Percentiles rank a stretch among this genome's conserved stretches.
Evolutionary conservation across 1,284 basidiomycete species (phyloP).

Genomic region (Leccinum solheimii): DNA sequence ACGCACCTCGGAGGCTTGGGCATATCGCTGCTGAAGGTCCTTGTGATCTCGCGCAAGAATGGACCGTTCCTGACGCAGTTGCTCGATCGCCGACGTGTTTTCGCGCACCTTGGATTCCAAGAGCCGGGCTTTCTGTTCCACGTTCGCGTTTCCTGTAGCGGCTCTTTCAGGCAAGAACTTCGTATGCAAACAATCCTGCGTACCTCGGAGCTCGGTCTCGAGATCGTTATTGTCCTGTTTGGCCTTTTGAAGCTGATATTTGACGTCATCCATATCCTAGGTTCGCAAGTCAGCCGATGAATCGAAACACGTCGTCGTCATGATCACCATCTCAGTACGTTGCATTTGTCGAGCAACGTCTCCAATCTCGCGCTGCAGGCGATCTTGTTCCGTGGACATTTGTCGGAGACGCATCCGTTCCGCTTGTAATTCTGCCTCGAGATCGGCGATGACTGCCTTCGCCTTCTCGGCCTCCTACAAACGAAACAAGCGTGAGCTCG

Average conservation of each 20-base stretch:
- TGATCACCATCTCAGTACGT: slow-evolving; percentile 62
- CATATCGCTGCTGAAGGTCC: slow-evolving; percentile 62
- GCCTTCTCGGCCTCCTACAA: slow-evolving; percentile 68
- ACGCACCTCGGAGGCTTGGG: slow-evolving; percentile 64
- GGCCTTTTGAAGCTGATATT: slow-evolving; percentile 58
- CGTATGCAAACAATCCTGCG: neutral
- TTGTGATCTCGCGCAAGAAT: slow-evolving; percentile 67
- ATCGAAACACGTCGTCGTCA: neutral
- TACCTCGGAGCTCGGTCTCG: slow-evolving; percentile 67
- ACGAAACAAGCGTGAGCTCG: slow-evolving; percentile 4
- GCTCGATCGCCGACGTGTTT: slow-evolving; percentile 67
- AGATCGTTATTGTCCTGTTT: slow-evolving; percentile 70
- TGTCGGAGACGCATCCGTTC: slow-evolving; percentile 65
- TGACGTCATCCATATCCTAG: slow-evolving; percentile 77
- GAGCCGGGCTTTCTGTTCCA: slow-evolving; percentile 67
- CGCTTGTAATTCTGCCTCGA: slow-evolving; percentile 65
- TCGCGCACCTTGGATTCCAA: slow-evolving; percentile 64
- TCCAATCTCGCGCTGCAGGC: slow-evolving; percentile 61
- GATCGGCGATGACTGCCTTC: slow-evolving; percentile 59
- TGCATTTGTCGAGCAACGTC: slow-evolving; percentile 60
- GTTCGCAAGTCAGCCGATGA: slow-evolving; percentile 14
- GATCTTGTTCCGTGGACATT: slow-evolving; percentile 62
- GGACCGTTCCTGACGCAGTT: slow-evolving; percentile 71
- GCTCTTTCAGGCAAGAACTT: slow-evolving; percentile 10
- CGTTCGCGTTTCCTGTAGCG: slow-evolving; percentile 52